phyloP scores from a whole-genome alignment of 1,284 basidiomycete genomes.

The Fereydounia khargensis region DNA sequence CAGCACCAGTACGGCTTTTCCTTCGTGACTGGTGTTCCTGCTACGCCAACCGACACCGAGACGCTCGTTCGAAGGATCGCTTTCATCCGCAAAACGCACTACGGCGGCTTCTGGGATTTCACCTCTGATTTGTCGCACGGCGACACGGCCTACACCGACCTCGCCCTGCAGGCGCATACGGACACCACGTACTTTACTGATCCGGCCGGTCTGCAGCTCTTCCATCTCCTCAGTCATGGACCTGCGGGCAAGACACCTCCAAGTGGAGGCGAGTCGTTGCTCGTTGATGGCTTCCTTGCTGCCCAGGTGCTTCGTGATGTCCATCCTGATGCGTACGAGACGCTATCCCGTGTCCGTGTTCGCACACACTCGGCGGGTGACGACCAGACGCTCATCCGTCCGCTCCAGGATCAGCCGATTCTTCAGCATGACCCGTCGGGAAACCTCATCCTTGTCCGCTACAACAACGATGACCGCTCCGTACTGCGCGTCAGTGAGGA shows the following conservation, averaged over 20 bases:
- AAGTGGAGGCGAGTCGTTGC: constrained; percentile 78
- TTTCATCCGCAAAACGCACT: constrained; percentile 90
- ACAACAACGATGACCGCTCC: constrained; percentile 88
- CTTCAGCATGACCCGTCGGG: constrained; percentile 63
- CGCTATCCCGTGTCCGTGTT: constrained; percentile 71
- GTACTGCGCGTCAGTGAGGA: constrained; percentile 18
- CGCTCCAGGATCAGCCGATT: constrained; percentile 43
- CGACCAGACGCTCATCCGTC: constrained; percentile 41
- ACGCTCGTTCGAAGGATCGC: constrained; percentile 73
- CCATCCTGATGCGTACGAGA: constrained; percentile 71
- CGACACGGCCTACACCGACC: constrained; percentile 76
- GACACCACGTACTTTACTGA: constrained; percentile 77
- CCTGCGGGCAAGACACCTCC: constrained; percentile 59
- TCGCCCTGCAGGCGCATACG: constrained; percentile 85
- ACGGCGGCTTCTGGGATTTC: constrained; percentile 91
- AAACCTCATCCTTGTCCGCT: constrained; percentile 74
- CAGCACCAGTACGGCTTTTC: constrained; percentile 73
- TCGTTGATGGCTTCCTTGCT: constrained; percentile 92
- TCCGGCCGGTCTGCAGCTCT: constrained; percentile 84
- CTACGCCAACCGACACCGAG: constrained; percentile 80
- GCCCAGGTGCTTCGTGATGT: constrained; percentile 74
- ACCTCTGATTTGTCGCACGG: constrained; percentile 86
- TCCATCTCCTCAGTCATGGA: constrained; percentile 75
- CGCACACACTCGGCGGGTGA: constrained; percentile 76
- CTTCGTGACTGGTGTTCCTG: constrained; percentile 77